A percentile compares a stretch with the other conserved stretches of the same genome.
Conservation (phyloP, 306 rosid species). For the Arachis hypogaea region DNA sequence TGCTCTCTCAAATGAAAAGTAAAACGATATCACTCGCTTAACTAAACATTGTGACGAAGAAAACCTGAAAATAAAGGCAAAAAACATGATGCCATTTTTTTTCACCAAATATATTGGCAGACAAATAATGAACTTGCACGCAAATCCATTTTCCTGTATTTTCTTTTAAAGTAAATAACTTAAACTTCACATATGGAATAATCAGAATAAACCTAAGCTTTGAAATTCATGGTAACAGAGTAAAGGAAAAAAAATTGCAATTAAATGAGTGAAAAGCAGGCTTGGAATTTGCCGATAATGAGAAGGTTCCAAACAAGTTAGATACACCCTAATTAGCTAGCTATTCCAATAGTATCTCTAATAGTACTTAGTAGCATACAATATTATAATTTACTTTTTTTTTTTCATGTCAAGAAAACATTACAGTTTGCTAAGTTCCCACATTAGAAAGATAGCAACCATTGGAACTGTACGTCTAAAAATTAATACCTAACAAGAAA, state of each 20-base stretch:
- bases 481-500: slow-evolving; percentile 1
- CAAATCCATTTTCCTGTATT: slow-evolving; percentile 8
- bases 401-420: not conserved
- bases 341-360: too few relatives aligned
- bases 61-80: slow-evolving; percentile 43
- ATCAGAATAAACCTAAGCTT: not conserved
- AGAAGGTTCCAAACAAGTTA: too few relatives aligned
- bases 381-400: too few relatives aligned
- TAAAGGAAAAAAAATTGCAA: too few relatives aligned
- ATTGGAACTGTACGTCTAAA: slow-evolving; percentile 7
- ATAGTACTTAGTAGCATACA: too few relatives aligned
- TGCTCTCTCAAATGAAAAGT: slow-evolving; percentile 40
- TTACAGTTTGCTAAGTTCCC: not conserved
- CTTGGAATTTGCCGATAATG: too few relatives aligned
- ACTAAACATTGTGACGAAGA: slow-evolving; percentile 32
- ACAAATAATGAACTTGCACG: not conserved
- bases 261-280: too few relatives aligned
- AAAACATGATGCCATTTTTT: not conserved
- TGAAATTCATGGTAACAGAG: too few relatives aligned
- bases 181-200: not conserved
- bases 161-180: slow-evolving; percentile 11
- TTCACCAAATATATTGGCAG: not conserved
- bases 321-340: too few relatives aligned
- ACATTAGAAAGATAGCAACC: slow-evolving; percentile 15
- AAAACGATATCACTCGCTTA: slow-evolving; percentile 25